Evolutionary conservation across 345 rosid genomes (phyloP).

Genomic region (Corymbia maculata): DNA sequence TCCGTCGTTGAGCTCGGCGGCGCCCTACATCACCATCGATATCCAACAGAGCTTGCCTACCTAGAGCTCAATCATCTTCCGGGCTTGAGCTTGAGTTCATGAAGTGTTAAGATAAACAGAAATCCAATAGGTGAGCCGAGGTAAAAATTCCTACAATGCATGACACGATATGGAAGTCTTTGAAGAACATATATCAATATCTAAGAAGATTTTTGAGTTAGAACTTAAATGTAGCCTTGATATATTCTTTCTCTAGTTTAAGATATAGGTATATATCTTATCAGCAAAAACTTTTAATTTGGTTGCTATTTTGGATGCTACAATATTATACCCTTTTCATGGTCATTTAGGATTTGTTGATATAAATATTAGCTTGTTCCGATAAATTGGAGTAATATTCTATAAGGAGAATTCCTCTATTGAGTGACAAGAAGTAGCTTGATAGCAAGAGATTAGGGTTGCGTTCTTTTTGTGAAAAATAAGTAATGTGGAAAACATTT

Average conservation of each 20-base stretch:
- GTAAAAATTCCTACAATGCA: not conserved
- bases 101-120: not conserved
- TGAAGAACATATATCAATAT: not conserved
- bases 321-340: not conserved
- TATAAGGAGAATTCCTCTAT: not conserved
- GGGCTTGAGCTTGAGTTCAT: not conserved
- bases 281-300: not conserved
- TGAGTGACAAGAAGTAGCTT: not conserved
- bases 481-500: not conserved
- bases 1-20: not conserved
- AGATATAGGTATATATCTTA: not conserved
- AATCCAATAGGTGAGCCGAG: not conserved
- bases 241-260: not conserved
- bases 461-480: not conserved
- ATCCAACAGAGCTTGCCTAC: not conserved
- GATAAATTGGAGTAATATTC: not conserved
- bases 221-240: not conserved
- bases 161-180: not conserved
- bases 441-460: not conserved
- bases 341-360: not conserved
- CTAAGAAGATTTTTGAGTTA: not conserved
- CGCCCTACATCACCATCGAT: not conserved
- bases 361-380: not conserved
- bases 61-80: not conserved
- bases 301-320: not conserved